These are phyloP conservation scores for Taphrina populina DNA, from an alignment of 1,139 yeast species.

Conservation along the genomic window DNA sequence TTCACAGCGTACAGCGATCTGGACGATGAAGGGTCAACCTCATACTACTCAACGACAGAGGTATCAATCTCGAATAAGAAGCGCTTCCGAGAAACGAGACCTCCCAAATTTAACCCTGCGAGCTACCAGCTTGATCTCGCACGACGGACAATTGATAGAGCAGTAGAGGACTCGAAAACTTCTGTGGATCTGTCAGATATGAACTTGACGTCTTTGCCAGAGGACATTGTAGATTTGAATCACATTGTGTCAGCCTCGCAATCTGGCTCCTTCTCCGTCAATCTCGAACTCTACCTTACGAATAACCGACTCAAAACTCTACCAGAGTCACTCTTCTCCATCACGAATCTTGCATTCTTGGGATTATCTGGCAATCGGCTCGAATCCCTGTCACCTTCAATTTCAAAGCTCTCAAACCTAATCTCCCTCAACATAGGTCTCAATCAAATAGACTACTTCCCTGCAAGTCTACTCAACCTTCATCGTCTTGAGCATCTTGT, in stretches of 20 bases:
- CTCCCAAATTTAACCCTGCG: slow-evolving; percentile 12
- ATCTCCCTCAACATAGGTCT: slow-evolving; percentile 30
- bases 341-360: slow-evolving; percentile 22
- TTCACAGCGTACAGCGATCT: slow-evolving; percentile 26
- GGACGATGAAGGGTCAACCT: slow-evolving; percentile 11
- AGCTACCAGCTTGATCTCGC: slow-evolving; percentile 16
- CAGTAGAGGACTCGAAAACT: slow-evolving; percentile 22
- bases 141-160: slow-evolving; percentile 17
- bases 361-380: slow-evolving; percentile 24
- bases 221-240: slow-evolving; percentile 19
- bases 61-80: slow-evolving; percentile 15
- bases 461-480: slow-evolving; percentile 20
- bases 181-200: slow-evolving; percentile 18
- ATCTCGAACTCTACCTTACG: slow-evolving; percentile 15
- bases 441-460: slow-evolving; percentile 30
- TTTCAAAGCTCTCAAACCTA: slow-evolving; percentile 23
- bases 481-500: slow-evolving; percentile 27
- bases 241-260: slow-evolving; percentile 22
- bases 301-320: slow-evolving; percentile 14
- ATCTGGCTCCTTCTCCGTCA: slow-evolving; percentile 9
- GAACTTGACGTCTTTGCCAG: slow-evolving; percentile 24
- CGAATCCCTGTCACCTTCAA: slow-evolving; percentile 16
- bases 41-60: slow-evolving; percentile 20
- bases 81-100: slow-evolving; percentile 10
- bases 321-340: slow-evolving; percentile 15